These are phyloP conservation scores for Stemphylium vesicarium DNA, from an alignment of 2,329 filamentous ascomycete species.

Conservation along the genomic window DNA sequence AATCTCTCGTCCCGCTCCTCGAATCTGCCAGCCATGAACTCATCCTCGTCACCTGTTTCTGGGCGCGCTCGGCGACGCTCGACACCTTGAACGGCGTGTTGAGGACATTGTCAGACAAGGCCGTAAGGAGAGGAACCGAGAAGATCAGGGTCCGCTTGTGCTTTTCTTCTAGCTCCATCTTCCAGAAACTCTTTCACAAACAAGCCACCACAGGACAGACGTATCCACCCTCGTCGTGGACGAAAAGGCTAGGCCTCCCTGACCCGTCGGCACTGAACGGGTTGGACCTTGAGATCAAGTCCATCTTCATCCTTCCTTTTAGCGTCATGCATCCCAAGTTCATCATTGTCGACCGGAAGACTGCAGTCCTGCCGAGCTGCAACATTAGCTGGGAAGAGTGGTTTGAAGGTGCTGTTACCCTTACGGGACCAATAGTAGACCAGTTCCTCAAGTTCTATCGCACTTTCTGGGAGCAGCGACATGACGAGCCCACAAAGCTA, in stretches of 20 bases:
- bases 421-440: constrained; percentile 67
- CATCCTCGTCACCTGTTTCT: constrained; percentile 83
- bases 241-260: constrained; percentile 68
- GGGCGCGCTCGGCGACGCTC: constrained; percentile 71
- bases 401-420: constrained; percentile 77
- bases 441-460: constrained; percentile 72
- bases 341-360: constrained; percentile 71
- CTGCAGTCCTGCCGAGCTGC: constrained; percentile 76
- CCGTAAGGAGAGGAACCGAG: constrained; percentile 36
- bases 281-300: constrained; percentile 75
- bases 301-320: constrained; percentile 78
- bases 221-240: constrained; percentile 68
- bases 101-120: constrained; percentile 62
- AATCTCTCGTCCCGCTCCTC: constrained; percentile 65
- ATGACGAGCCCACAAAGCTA: constrained; percentile 12
- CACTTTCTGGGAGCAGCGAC: constrained; percentile 66
- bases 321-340: constrained; percentile 92
- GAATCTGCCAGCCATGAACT: constrained; percentile 67
- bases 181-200: constrained; percentile 78
- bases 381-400: constrained; percentile 89
- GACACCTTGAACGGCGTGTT: constrained; percentile 65
- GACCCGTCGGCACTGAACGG: constrained; percentile 59
- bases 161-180: constrained; percentile 74
- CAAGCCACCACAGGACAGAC: constrained; percentile 66
- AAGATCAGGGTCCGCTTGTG: constrained; percentile 72